Evolutionary conservation across 208 protist species (phyloP).

Genomic region (Giardia muris): DNA sequence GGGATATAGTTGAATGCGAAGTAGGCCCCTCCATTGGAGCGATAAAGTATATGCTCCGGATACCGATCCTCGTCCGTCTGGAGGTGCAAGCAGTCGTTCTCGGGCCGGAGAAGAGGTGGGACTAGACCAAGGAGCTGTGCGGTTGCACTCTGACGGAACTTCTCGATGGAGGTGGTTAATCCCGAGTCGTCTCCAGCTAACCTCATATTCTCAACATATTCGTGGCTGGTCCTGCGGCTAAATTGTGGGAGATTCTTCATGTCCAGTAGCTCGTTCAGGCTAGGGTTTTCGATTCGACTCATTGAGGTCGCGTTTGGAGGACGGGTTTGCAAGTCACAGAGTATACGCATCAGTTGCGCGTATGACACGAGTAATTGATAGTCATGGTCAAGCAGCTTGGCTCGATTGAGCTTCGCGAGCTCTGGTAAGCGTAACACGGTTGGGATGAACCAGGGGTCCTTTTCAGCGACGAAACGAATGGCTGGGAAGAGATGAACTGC

Average conservation of each 20-base stretch:
- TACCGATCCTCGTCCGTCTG: not conserved
- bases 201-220: no score
- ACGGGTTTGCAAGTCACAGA: not conserved
- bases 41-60: not conserved
- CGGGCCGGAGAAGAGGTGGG: not conserved
- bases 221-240: no score
- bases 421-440: not conserved
- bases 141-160: no score
- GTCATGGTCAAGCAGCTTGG: not conserved
- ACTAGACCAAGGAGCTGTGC: not conserved
- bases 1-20: not conserved
- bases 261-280: no score
- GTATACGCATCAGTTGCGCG: not conserved
- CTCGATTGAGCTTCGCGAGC: not conserved
- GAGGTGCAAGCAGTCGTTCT: not conserved
- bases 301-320: not conserved
- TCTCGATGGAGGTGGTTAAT: no score
- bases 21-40: not conserved
- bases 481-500: not conserved
- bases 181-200: no score
- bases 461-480: not conserved
- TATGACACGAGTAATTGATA: not conserved
- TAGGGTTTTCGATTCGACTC: no score
- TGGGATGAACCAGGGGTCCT: not conserved
- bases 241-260: no score